Evolutionary conservation across 805 yeast species (phyloP), one percentile per base, ranked within the genome.

Genomic region (Nakazawaea anatomiae): DNA sequence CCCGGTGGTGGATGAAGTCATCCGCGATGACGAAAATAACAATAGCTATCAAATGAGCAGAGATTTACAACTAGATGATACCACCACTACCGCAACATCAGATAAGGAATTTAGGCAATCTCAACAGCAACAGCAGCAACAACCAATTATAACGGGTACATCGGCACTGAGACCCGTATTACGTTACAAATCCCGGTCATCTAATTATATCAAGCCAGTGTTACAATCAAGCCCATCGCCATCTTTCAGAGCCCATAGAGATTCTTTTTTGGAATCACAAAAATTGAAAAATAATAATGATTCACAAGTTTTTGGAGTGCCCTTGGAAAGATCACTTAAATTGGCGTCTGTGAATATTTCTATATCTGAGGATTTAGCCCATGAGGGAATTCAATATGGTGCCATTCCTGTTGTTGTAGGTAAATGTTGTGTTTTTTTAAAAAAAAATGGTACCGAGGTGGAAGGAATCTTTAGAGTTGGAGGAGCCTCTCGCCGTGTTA

Each of bases 381-480:
- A 81, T 55, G 84, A 83, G 30, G 79, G 83, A 52, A 79, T 87
- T 34, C 82, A 84, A 46, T 94, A 89, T 63, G 99, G 98, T 27
- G 74, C 83, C 48, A 88, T 94, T 18, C 99, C 99, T 0, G 78
- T 89, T 14, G 86, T 94, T 11, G 95, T 94, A n/a, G 98, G 97
- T 12, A 87, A 89, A 58, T 92, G 99, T 69, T 97, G 98, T 0
- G 83, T 87, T 0, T 91, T 70, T 61, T 69, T 94, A 53, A 92
- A 94, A 61, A 79, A 80, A 44, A 81, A 88, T 55, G 96, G 86
- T 2, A 72, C 89, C 34, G 79, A 80, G 34, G 85, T 87, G 1
- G 94, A 92, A 64, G 99, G 99, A 5, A 88, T 94, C 4, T 94
- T 94, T 65, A 74, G 99, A 53, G 87, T 94, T 1, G 94, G 95